Evolutionary conservation across 257 asterid genomes (phyloP), one percentile per base, ranked within the genome.

Genomic region (Haberlea rhodopensis): DNA sequence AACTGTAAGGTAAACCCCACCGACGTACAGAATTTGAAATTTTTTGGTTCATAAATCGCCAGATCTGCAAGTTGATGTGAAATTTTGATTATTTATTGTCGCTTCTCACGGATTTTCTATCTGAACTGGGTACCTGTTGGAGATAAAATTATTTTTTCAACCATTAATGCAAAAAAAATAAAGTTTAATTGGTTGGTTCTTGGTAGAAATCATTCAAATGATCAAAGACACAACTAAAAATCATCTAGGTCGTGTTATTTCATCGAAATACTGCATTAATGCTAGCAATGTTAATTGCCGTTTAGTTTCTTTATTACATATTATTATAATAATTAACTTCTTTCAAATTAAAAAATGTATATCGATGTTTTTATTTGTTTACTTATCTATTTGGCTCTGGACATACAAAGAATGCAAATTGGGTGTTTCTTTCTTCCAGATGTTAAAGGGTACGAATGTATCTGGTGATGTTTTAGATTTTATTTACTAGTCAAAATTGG

Each of bases 1-100:
- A 66, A 26, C 61, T 51, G 63, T 68, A 69, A 80, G 85, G 85
- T 80, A 80, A 78, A 69, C 61, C 61, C 66, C 73, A 72, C 75
- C 64, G 67, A 74, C 58, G 76, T 59, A 51, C 76, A 68, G 78
- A 71, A 58, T 48, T 75, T 67, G 57, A 65, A 68, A 53, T 62
- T 70, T 57, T 20, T 62, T 62, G 79, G 60, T 60, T 64, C 66
- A 24, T 71, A 57, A 67, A 32, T 77, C 46, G 18, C 49, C 71
- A 73, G 79, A 75, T 81, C 81, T 72, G 77, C 60, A 13, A 66
- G 43, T 20, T 62, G 61, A 31, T 46, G 34, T 43, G 19, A 43
- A 16, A 37, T 37, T 43, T 15, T 15, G 20, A 16, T 43, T 56
- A 13, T 63, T 49, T 23, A 75, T 73, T 16, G 20, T 45, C 52